phyloP scores from a whole-genome alignment of 306 rosid genomes.

The Dryas drummondii region DNA sequence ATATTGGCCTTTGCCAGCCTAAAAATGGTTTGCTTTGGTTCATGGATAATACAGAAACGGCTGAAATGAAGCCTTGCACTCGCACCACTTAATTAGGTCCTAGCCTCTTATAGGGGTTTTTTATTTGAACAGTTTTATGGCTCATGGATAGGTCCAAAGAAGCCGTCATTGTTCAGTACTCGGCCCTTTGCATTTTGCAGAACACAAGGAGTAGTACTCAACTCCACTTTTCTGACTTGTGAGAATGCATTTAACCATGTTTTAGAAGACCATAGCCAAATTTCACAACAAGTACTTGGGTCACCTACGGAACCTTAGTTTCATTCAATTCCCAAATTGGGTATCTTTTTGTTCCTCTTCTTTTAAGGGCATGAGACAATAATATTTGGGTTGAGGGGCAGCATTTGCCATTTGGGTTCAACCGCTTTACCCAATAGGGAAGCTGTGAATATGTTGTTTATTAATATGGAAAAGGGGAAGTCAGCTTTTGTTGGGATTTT shows the following conservation, averaged over 20 bases:
- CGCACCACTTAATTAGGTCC: not conserved
- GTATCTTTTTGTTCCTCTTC: not conserved
- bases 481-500: slow-evolving; percentile 1
- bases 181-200: too few relatives aligned
- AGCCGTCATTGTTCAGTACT: not conserved
- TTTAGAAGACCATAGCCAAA: not conserved
- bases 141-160: slow-evolving; percentile 18
- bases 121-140: slow-evolving; percentile 3
- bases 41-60: slow-evolving; percentile 20
- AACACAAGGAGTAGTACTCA: too few relatives aligned
- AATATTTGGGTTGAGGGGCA: not conserved
- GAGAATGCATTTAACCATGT: not conserved
- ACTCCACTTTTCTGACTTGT: too few relatives aligned
- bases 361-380: not conserved
- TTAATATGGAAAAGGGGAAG: not conserved
- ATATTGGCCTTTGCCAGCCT: slow-evolving; percentile 30
- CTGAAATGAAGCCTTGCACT: not conserved
- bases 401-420: not conserved
- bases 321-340: not conserved
- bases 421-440: not conserved
- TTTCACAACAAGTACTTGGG: not conserved
- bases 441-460: not conserved
- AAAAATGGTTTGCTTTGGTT: slow-evolving; percentile 21
- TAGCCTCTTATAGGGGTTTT: not conserved
- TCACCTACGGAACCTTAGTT: slow-evolving; percentile 10